Conservation (phyloP, 331 rosid species). For the Saraca asoca region DNA sequence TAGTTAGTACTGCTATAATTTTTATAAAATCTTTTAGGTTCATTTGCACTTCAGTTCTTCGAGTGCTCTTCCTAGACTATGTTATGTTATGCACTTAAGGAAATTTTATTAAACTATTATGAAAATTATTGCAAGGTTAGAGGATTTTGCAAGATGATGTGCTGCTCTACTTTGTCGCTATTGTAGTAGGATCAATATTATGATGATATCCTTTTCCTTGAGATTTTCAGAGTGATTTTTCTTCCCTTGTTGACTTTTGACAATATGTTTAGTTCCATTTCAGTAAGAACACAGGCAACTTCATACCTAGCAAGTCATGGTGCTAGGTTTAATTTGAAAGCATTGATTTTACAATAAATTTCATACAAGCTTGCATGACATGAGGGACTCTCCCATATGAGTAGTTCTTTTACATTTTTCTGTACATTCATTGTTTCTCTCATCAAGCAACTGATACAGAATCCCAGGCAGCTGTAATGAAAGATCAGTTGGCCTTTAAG, state of each 20-base stretch:
- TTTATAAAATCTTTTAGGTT: not conserved
- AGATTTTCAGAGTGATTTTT: not conserved
- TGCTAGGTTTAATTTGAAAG: conserved; percentile 23
- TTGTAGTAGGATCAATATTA: not conserved
- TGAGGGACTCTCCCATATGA: conserved; percentile 57
- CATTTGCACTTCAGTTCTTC: no score
- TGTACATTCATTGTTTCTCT: conserved; percentile 56
- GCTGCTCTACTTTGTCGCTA: conserved; percentile 4
- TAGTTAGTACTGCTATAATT: conserved; percentile 1
- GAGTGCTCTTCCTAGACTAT: conserved; percentile 13
- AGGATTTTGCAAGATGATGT: conserved; percentile 28
- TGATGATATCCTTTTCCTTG: not conserved
- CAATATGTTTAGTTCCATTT: not conserved
- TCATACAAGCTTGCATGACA: conserved; percentile 40
- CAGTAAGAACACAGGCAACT: no score
- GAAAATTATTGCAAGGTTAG: not conserved
- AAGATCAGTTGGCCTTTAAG: conserved; percentile 48
- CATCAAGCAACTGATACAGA: conserved; percentile 56
- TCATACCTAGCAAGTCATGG: not conserved
- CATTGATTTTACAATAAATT: conserved; percentile 38
- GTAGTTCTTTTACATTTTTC: conserved; percentile 50
- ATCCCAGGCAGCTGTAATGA: conserved; percentile 59
- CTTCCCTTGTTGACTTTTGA: not conserved
- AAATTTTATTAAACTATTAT: not conserved
- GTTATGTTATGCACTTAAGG: conserved; percentile 8